Base-by-base conservation (phyloP, 805 yeast species). In the Lipomyces kockii region DNA sequence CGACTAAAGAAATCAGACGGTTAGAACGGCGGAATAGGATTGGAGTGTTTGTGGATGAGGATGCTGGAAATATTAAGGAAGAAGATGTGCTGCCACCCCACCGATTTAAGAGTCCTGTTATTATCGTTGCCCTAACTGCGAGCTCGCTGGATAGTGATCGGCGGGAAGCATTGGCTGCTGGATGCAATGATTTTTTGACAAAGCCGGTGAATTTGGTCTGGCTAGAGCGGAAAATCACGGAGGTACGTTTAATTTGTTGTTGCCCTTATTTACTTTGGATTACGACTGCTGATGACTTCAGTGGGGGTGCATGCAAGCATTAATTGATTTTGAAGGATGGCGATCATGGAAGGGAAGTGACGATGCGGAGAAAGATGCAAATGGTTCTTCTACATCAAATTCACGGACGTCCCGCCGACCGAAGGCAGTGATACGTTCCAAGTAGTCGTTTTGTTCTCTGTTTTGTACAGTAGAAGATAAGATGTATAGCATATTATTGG, bases 281-380 rank as follows among this genome's bases (percentile, higher is more conserved):
- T 22, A 34, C 17, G 27, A 34, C 12, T 51, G 56, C 49, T 55
- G 27, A n/a, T 49, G 32, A 51, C 73, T 76, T 52, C 98, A 94
- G 78, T 95, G 98, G 98, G 98, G 99, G 0, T 94, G 98, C 78
- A 94, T 94, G 98, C 99, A 94, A 79, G 98, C 98, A 0, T 80
- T 94, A 60, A 93, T 94, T 77, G 97, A 94, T 78, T 94, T 90
- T 78, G 97, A 95, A 76, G 94, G 96, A 51, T 95, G 98, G 96
- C 77, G 79, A 64, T 74, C 78, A 59, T 81, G 83, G 83, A 72
- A 71, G 54, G 74, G 66, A n/a, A 55, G 58, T 17, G 71, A 68
- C 49, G 72, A 64, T 5, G 65, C 57, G n/a, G 55, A 52, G 34
- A 52, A 52, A 29, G 55, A 52, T 6, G 17, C 55, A 12, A 43